phyloP scores from a whole-genome alignment of 2,329 filamentous ascomycete genomes.

The Pestalotiopsis sp. region DNA sequence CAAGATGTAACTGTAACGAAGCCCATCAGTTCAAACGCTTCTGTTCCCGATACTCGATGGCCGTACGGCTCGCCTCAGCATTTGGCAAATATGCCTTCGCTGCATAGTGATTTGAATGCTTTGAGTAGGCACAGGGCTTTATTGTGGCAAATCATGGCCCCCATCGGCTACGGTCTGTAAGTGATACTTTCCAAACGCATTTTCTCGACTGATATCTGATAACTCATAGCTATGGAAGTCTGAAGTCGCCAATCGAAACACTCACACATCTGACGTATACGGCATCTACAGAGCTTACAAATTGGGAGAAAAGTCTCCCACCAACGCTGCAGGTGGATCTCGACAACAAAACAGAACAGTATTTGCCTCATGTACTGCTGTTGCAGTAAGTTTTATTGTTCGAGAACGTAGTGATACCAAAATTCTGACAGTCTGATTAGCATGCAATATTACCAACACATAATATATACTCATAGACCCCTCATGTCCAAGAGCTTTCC shows the following conservation, averaged over 20 bases:
- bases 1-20: constrained; percentile 2
- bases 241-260: neutral
- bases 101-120: neutral
- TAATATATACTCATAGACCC: constrained; percentile 15
- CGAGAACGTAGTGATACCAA: neutral
- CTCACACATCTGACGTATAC: neutral
- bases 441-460: constrained; percentile 17
- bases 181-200: neutral
- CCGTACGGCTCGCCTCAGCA: neutral
- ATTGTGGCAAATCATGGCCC: constrained; percentile 6
- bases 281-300: neutral
- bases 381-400: neutral
- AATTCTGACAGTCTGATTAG: neutral
- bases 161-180: constrained; percentile 1
- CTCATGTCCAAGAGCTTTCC: constrained; percentile 12
- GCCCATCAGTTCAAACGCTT: neutral
- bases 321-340: neutral
- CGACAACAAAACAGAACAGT: neutral
- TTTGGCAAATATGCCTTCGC: neutral
- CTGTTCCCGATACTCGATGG: neutral
- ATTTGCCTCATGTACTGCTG: neutral
- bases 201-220: neutral
- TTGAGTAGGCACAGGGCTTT: neutral
- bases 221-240: neutral
- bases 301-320: neutral